phyloP scores from a whole-genome alignment of 768 basidiomycete species.

The Serendipita sp. region DNA sequence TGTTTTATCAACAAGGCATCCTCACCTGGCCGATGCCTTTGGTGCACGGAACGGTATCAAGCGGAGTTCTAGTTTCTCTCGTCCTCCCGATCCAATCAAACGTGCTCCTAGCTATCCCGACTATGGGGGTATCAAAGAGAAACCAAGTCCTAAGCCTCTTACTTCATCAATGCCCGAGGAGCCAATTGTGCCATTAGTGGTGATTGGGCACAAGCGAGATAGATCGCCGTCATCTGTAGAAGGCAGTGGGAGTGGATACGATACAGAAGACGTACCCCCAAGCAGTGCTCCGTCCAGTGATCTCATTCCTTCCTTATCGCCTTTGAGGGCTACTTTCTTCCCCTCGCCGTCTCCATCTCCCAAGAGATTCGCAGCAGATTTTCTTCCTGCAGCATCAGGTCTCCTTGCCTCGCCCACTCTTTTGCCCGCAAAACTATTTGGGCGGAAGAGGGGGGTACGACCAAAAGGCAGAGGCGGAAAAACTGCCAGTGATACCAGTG shows the following conservation, averaged over 20 bases:
- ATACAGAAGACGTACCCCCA: constrained; percentile 5
- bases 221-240: not conserved
- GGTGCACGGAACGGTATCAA: not conserved
- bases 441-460: not conserved
- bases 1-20: too few species aligned
- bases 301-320: not conserved
- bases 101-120: constrained; percentile 3
- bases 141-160: not conserved
- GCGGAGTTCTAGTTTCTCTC: not conserved
- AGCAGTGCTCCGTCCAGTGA: not conserved
- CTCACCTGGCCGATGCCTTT: not conserved
- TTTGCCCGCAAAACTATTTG: not conserved
- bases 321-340: not conserved
- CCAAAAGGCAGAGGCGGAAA: not conserved
- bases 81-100: not conserved
- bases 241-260: not conserved
- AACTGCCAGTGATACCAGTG: not conserved
- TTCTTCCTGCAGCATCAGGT: not conserved
- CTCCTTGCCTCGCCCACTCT: not conserved
- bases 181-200: not conserved
- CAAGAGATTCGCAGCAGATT: not conserved
- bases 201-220: not conserved
- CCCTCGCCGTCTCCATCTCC: not conserved
- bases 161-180: not conserved
- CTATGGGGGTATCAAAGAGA: not conserved